Evolutionary conservation across 768 basidiomycete genomes (phyloP), one percentile per base, ranked within the genome.

Genomic region (Naganishia vishniacii): DNA sequence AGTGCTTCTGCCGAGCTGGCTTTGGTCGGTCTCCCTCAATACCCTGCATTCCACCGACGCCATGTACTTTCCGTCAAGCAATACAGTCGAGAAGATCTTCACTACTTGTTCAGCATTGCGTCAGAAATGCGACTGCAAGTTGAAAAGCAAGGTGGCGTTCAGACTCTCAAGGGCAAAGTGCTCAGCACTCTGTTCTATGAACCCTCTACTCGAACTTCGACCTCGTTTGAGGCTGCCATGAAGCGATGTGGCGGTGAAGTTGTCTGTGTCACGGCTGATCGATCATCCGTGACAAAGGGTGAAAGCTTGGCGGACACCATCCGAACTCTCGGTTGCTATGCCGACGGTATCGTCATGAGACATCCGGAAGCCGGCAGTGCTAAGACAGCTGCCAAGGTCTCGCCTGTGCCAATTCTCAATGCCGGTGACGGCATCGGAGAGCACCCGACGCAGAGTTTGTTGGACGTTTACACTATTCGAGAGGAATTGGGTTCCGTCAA

Each of bases 221-320:
- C 88, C 4, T 97, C 94, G 9, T 99, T 99, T 72, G 94, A 99
- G 74, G 88, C 94, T 2, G 95, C 95, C 12, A 99, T 98, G 95
- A 94, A 95, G 77, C 85, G 95, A 53, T 91, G 91, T 71, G 95
- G 95, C 28, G 95, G 95, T 20, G 85, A 93, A 71, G 94, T 97
- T 41, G 86, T 95, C n/a, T 83, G 87, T 62, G 83, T 97, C 62
- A 83, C 83, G 44, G 84, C 84, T 2, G 89, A 91, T 59, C 82
- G 82, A 1, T 93, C 92, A 3, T 95, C 91, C 0, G 90, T 95
- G 46, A 81, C 83, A 69, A 99, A 98, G 80, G 95, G 95, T 40
- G 95, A 99, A 80, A 87, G 85, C 0, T 79, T 99, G 44, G 84
- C 89, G 20, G 95, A 98, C 75, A 98, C 94, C 0, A 83, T 99